phyloP scores from a whole-genome alignment of 2,329 filamentous ascomycete genomes.

The Penicillium griseofulvum region DNA sequence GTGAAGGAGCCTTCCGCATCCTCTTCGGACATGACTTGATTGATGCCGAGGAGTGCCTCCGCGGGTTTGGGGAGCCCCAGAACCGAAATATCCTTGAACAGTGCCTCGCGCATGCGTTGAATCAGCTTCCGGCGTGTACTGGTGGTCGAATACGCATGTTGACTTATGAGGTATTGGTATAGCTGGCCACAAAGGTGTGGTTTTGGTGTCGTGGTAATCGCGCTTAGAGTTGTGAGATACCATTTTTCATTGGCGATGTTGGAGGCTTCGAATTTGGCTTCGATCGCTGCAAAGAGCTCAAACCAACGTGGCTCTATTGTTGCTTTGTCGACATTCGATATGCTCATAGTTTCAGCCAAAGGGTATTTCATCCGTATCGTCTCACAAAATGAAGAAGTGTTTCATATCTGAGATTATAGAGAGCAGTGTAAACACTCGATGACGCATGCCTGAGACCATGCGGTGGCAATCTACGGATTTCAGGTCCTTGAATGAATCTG shows the following conservation, averaged over 20 bases:
- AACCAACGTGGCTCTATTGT: conserved; percentile 2
- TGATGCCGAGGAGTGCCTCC: conserved; percentile 55
- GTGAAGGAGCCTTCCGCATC: conserved; percentile 54
- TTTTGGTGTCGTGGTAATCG: conserved; percentile 47
- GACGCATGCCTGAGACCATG: conserved; percentile 2
- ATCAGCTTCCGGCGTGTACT: conserved; percentile 12
- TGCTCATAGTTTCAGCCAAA: neutral
- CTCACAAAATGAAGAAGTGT: neutral
- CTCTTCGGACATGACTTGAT: conserved; percentile 48
- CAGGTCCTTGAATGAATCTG: neutral
- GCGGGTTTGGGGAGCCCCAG: conserved; percentile 60
- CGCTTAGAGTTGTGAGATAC: conserved; percentile 30
- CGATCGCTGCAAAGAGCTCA: conserved; percentile 9
- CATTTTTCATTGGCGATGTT: conserved; percentile 14
- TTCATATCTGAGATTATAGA: neutral
- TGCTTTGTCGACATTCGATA: conserved; percentile 1
- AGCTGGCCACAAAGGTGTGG: conserved; percentile 50
- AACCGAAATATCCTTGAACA: conserved; percentile 55
- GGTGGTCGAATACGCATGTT: conserved; percentile 41
- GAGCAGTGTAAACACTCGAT: neutral
- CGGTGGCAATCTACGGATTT: conserved; percentile 9
- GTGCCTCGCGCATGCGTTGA: conserved; percentile 47
- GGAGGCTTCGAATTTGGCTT: conserved; percentile 12
- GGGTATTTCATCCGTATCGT: neutral
- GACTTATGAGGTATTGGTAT: conserved; percentile 52